Evolutionary conservation across 2,329 filamentous ascomycete species (phyloP).

Genomic region (Furcasterigmium sp.): DNA sequence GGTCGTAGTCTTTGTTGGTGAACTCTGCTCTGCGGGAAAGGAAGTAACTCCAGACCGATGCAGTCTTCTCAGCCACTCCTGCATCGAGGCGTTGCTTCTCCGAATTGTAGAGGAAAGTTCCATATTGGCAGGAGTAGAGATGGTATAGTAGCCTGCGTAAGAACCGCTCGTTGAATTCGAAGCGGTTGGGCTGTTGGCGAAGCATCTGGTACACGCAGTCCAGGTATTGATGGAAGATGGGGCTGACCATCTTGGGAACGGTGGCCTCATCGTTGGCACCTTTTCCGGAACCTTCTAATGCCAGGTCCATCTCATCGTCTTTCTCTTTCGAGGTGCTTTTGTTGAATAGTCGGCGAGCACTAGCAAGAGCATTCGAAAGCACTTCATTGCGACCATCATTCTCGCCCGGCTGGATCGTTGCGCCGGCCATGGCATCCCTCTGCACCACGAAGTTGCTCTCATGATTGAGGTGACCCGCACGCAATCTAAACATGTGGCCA

Average conservation of each 20-base stretch:
- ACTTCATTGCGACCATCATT: constrained; percentile 63
- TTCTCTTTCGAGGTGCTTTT: constrained; percentile 59
- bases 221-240: constrained; percentile 96
- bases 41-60: constrained; percentile 96
- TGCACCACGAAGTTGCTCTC: constrained; percentile 94
- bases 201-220: constrained; percentile 90
- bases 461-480: constrained; percentile 80
- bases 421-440: constrained; percentile 68
- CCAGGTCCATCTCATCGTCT: constrained; percentile 56
- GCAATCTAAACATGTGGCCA: constrained; percentile 93
- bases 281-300: constrained; percentile 32
- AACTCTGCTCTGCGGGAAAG: constrained; percentile 76
- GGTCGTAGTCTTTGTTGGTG: constrained; percentile 72
- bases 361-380: constrained; percentile 78
- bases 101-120: constrained; percentile 92
- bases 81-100: constrained; percentile 80
- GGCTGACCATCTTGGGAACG: constrained; percentile 83
- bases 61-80: constrained; percentile 63
- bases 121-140: constrained; percentile 92
- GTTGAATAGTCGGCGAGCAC: constrained; percentile 86
- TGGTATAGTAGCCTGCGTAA: constrained; percentile 86
- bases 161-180: constrained; percentile 96
- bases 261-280: constrained; percentile 60
- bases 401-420: constrained; percentile 56
- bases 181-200: constrained; percentile 78